These are phyloP conservation scores for Plasmopara muralis DNA, from an alignment of 352 stramenopile species.

Conservation along the genomic window DNA sequence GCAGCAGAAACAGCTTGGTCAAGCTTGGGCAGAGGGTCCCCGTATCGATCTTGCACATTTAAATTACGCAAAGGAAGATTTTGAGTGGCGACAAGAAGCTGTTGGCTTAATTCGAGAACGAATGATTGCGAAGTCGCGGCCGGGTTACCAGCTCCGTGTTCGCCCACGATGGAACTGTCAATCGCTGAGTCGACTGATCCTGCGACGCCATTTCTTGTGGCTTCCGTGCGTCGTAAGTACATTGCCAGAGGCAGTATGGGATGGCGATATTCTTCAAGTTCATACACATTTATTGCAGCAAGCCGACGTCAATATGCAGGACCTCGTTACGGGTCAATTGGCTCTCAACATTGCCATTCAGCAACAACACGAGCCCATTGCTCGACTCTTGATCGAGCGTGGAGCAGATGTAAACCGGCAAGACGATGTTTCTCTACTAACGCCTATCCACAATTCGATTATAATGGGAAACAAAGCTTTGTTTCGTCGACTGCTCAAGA, in stretches of 20 bases:
- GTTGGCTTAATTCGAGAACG: conserved; percentile 51
- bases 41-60: conserved; percentile 63
- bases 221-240: conserved; percentile 52
- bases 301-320: conserved; percentile 48
- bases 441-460: conserved; percentile 64
- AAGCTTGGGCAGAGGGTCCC: conserved; percentile 56
- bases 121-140: conserved; percentile 41
- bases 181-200: conserved; percentile 34
- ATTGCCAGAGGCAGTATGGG: conserved; percentile 61
- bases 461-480: conserved; percentile 83
- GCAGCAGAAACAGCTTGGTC: conserved; percentile 54
- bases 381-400: conserved; percentile 61
- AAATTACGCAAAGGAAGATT: conserved; percentile 32
- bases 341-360: conserved; percentile 72
- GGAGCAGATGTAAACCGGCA: conserved; percentile 59
- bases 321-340: conserved; percentile 44
- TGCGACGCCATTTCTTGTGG: conserved; percentile 61
- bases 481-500: conserved; percentile 40
- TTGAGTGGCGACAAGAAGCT: conserved; percentile 33
- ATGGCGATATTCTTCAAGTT: conserved; percentile 71
- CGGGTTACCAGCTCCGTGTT: conserved; percentile 45
- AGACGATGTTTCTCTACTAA: conserved; percentile 45
- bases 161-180: conserved; percentile 47
- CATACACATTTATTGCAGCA: conserved; percentile 46
- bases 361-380: conserved; percentile 67